phyloP scores from a whole-genome alignment of 257 asterid genomes.

The Prunella vulgaris region DNA sequence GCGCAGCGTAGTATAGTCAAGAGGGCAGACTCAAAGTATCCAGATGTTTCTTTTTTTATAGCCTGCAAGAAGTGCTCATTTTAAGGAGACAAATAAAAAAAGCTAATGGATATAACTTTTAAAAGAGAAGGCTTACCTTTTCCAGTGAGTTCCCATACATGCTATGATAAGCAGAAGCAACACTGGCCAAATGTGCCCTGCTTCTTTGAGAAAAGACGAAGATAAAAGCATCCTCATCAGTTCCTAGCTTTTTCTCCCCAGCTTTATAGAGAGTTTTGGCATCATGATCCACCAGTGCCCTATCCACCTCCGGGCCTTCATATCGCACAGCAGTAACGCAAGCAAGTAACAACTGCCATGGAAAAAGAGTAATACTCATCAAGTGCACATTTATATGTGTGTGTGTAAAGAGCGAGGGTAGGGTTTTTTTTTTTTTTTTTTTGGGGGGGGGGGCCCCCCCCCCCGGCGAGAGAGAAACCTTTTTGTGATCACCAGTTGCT shows the following conservation, averaged over 20 bases:
- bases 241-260: conserved; percentile 86
- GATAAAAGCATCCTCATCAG: conserved; percentile 78
- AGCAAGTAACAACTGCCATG: conserved; percentile 70
- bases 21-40: conserved; percentile 66
- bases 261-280: conserved; percentile 86
- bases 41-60: conserved; percentile 82
- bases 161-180: conserved; percentile 56
- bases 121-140: conserved; percentile 43
- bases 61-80: conserved; percentile 51
- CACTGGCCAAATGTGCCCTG: conserved; percentile 68
- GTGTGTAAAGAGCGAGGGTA: background rate
- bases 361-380: background rate
- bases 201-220: conserved; percentile 67
- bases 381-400: background rate
- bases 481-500: conserved; percentile 70
- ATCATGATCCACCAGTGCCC: conserved; percentile 60
- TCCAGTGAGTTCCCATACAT: conserved; percentile 62
- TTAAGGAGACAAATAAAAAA: background rate
- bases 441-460: too few relatives aligned
- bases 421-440: too few relatives aligned
- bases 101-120: background rate
- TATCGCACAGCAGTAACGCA: conserved; percentile 46
- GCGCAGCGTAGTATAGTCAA: conserved; percentile 68
- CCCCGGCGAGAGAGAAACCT: conserved; percentile 43
- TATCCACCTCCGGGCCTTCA: conserved; percentile 92